These are phyloP conservation scores for Pilobolus umbonatus DNA, from an alignment of 192 early-diverging fungal genomes.

Conservation along the genomic window DNA sequence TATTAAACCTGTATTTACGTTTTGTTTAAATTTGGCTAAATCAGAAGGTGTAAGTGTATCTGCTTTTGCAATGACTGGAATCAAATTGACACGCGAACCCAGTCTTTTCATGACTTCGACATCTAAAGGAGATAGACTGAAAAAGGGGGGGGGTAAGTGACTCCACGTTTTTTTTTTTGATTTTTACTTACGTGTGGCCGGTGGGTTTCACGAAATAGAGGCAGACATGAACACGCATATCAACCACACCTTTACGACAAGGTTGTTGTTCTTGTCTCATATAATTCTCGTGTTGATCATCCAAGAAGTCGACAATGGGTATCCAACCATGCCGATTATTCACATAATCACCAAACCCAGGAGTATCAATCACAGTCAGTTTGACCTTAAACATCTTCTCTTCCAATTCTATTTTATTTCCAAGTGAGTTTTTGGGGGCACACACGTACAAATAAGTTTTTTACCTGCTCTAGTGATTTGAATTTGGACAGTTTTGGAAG, in stretches of 20 bases:
- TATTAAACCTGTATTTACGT: conserved; percentile 38
- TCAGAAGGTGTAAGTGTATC: conserved; percentile 87
- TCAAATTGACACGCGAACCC: conserved; percentile 86
- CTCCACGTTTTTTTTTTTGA: background rate
- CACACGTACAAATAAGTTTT: background rate
- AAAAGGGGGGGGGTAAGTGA: background rate
- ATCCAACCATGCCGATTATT: conserved; percentile 97
- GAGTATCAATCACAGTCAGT: conserved; percentile 95
- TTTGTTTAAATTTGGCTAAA: conserved; percentile 81
- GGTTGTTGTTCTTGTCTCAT: conserved; percentile 88
- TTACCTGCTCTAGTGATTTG: conserved; percentile 93
- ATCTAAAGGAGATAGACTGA: conserved; percentile 71
- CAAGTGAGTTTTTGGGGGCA: background rate
- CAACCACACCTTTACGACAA: conserved; percentile 83
- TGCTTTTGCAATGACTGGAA: conserved; percentile 91
- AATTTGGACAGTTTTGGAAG: conserved; percentile 94
- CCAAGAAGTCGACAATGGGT: conserved; percentile 92
- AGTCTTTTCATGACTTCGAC: conserved; percentile 96
- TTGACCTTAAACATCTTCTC: conserved; percentile 93
- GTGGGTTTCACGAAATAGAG: conserved; percentile 97
- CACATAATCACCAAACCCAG: conserved; percentile 97
- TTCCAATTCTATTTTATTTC: conserved; percentile 67
- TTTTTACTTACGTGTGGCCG: conserved; percentile 71
- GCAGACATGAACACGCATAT: conserved; percentile 91
- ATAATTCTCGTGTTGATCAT: conserved; percentile 90